phyloP scores from a whole-genome alignment of 345 rosid genomes.

The Erodium maritimum region DNA sequence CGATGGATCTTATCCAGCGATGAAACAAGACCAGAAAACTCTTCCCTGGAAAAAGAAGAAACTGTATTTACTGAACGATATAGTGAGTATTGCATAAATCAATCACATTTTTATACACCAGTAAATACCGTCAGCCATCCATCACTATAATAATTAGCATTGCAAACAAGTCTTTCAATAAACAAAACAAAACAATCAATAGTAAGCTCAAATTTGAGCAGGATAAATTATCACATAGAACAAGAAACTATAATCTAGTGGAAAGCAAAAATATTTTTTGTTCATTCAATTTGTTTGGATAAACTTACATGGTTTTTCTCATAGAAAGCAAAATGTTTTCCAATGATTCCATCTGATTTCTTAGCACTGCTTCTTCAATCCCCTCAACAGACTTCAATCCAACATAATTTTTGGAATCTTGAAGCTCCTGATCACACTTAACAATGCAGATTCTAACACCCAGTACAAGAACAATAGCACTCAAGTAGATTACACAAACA shows the following conservation, averaged over 20 bases:
- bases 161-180: too few species aligned
- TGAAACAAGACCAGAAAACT: conserved; percentile 40
- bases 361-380: conserved; percentile 41
- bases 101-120: neutral
- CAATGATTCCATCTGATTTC: conserved; percentile 63
- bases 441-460: neutral
- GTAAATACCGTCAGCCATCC: neutral
- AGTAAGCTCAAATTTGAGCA: too few species aligned
- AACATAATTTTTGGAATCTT: conserved; percentile 40
- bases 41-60: conserved; percentile 30
- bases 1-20: conserved; percentile 39
- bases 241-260: neutral
- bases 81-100: neutral
- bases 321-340: conserved; percentile 41
- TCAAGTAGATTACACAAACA: neutral
- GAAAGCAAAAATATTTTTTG: neutral
- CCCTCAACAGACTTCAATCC: conserved; percentile 39
- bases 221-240: too few species aligned
- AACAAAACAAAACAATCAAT: too few species aligned
- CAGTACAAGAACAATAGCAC: neutral
- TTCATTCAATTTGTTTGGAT: neutral
- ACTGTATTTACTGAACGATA: neutral
- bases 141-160: too few species aligned
- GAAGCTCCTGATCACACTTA: conserved; percentile 27
- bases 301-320: conserved; percentile 43